Percentiles rank a stretch among this genome's conserved stretches.
phyloP scores from a whole-genome alignment of 2,329 filamentous ascomycete species.

The Penicillium sp. region DNA sequence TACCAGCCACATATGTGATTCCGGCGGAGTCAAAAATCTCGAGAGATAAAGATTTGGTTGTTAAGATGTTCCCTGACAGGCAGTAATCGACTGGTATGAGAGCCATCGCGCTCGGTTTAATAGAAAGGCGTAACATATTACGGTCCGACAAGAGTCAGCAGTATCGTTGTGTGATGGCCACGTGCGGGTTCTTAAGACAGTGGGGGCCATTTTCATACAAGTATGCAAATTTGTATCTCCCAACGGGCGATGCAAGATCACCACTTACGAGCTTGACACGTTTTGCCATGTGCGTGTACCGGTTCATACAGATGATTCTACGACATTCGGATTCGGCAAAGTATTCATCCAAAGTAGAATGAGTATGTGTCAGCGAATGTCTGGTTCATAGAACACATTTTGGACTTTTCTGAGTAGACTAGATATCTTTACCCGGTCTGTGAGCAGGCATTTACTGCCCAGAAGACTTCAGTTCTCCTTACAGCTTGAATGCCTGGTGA shows the following conservation, averaged over 20 bases:
- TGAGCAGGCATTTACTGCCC: background rate
- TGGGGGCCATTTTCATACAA: background rate
- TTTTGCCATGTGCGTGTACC: background rate
- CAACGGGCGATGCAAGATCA: background rate
- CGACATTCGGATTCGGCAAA: background rate
- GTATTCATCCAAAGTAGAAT: background rate
- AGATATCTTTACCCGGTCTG: background rate
- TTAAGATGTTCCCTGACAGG: background rate
- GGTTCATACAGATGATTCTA: background rate
- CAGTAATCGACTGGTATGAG: background rate
- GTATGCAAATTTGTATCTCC: background rate
- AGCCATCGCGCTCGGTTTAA: background rate
- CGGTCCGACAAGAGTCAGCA: accelerated
- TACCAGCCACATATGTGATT: background rate
- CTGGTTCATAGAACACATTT: background rate
- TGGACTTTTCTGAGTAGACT: background rate
- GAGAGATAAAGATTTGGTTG: background rate
- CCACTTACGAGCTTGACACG: background rate
- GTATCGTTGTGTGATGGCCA: background rate
- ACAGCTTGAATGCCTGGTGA: background rate
- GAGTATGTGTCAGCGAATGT: background rate
- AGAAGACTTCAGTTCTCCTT: background rate
- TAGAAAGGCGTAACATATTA: background rate
- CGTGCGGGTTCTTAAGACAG: background rate
- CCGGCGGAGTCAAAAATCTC: background rate